Conservation (phyloP, 192 early-diverging fungal species). For the Jimgerdemannia lactiflua region DNA sequence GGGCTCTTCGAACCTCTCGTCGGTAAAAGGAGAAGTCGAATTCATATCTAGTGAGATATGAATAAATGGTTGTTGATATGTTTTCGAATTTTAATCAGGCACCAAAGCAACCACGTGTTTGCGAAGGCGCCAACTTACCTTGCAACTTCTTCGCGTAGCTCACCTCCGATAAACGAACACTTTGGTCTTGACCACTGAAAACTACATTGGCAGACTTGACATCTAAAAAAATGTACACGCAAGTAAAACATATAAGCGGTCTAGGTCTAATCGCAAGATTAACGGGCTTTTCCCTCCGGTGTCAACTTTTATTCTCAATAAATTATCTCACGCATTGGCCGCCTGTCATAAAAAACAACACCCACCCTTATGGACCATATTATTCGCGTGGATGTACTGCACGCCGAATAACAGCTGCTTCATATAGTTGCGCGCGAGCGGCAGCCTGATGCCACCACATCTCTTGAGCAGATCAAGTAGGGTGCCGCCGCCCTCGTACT, state of each 20-base stretch:
- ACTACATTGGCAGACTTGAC: slow-evolving; percentile 42
- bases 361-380: slow-evolving; percentile 62
- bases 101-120: too few relatives aligned
- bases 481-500: slow-evolving; percentile 46
- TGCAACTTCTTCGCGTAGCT: slow-evolving; percentile 62
- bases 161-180: slow-evolving; percentile 61
- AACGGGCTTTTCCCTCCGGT: too few relatives aligned
- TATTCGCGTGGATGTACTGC: slow-evolving; percentile 60
- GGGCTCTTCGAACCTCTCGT: not conserved
- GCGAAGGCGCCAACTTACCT: too few relatives aligned
- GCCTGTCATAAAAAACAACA: too few relatives aligned
- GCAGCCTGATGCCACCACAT: slow-evolving; percentile 56
- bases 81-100: too few relatives aligned
- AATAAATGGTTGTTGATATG: slow-evolving; percentile 5
- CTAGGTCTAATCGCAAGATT: too few relatives aligned
- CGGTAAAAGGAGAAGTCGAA: slow-evolving; percentile 17
- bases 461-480: slow-evolving; percentile 62
- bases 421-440: slow-evolving; percentile 58
- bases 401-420: slow-evolving; percentile 64
- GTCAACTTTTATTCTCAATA: too few relatives aligned
- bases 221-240: too few relatives aligned
- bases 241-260: too few relatives aligned
- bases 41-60: slow-evolving; percentile 17
- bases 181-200: slow-evolving; percentile 31
- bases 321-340: too few relatives aligned